Evolutionary conservation across 1,284 basidiomycete species (phyloP), one percentile per base, ranked within the genome.

Genomic region (Microstroma glucosiphilum): DNA sequence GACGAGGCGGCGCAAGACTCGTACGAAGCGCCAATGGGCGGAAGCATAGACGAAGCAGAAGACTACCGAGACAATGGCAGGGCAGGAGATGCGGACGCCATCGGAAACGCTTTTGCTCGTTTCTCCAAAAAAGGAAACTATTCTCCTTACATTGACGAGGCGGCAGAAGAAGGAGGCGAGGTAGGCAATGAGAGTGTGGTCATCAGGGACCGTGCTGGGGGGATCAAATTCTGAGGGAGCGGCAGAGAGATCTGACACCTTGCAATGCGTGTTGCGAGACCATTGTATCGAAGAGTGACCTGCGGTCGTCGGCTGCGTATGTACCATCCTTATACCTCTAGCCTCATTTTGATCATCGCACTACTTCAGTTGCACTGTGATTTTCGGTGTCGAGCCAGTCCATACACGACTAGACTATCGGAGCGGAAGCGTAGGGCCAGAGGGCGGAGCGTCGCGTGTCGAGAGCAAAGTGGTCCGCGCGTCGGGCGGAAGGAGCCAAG

Each of bases 191-290:
- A 48, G n/a, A 48, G 17, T 12, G 17, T 48, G 3, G 11, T n/a
- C 46, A 48, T n/a, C n/a, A 48, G 46, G 46, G 46, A 48, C 11
- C 17, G 46, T 48, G 46, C 46, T n/a, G 46, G 46, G 17, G 46
- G 46, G n/a, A 48, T 48, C 23, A 48, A 48, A 12, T 48, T 48
- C 23, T 48, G 23, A 48, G 23, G 46, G 17, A 4, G 23, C 3
- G 46, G 46, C 3, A 12, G 3, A 37, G 30, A 37, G 30, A 37
- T 37, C 30, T 37, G 4, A 37, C 4, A 37, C 4, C 30, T 3
- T 37, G 30, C 30, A 37, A 37, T 3, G 30, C 30, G 9, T 37
- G 3, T 37, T 37, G 30, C 30, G 30, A 4, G 9, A 37, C 30
- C 30, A 37, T 9, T 37, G 30, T 37, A 37, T 37, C 30, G 30